Base-by-base conservation (phyloP, 164 flowering plant genomes). In the Echeveria elegans region DNA sequence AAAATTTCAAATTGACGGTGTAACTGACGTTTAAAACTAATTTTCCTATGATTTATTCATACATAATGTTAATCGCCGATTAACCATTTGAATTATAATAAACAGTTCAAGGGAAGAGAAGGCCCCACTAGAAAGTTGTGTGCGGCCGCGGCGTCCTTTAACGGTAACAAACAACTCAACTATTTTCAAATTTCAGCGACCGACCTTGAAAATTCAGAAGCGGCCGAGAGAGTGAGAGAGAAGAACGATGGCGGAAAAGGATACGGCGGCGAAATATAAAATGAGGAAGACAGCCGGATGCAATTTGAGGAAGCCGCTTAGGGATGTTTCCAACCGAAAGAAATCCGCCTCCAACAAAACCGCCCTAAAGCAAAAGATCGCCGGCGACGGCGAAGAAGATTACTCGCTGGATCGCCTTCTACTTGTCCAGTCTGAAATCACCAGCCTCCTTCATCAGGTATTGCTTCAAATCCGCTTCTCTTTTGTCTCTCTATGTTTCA, bases 381-480 rank as follows among this genome's bases (percentile, higher is more conserved):
- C 21, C 56, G 37, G 0, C 3, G 71, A 72, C 23, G 78, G 37
- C 37, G 37, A 34, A 3, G 37, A 34, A 3, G 7, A 74, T 21
- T 74, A 66, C 34, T 65, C 79, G 1, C 85, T 87, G 40, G 90
- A 89, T 73, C 86, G 84, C 40, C 89, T 89, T 62, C 78, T 84
- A n/a, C 81, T 85, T 11, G 79, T 81, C 43, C 93, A 85, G 21
- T 85, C 96, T 56, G 80, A 85, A 63, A 75, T 87, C 56, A 82
- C 89, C 30, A 67, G 76, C 60, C 72, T 82, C 67, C 30, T 79
- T 50, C 81, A 71, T 34, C 83, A 89, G 89, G 96, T 88, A 76
- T 10, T 59, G 63, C n/a, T 59, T 59, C 36, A 19, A 28, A 26
- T 59, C 10, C 7, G 15, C 12, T 5, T 5, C 50, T 18, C 4